Evolutionary conservation across 2,329 filamentous ascomycete genomes (phyloP).

Genomic region (Hypomyces perniciosus): DNA sequence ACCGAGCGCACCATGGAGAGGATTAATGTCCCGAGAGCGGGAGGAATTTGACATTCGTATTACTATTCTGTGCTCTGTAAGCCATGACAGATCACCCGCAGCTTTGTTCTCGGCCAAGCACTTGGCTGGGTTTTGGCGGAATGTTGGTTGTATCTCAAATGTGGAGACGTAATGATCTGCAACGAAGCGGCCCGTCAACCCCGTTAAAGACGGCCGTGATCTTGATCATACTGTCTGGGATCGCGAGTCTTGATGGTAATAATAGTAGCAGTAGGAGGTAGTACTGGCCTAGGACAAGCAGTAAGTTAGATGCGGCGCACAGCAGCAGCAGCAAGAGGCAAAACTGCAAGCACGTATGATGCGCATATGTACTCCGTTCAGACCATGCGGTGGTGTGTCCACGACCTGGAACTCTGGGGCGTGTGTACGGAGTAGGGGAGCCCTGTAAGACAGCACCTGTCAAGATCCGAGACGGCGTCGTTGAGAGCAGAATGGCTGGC

Average conservation of each 20-base stretch:
- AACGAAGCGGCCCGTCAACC: constrained; percentile 9
- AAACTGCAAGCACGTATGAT: constrained; percentile 28
- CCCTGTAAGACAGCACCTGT: constrained; percentile 9
- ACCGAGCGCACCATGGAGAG: no score
- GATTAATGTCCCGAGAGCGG: no score
- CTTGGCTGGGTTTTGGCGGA: not conserved
- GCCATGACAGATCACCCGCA: no score
- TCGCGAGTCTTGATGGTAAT: no score
- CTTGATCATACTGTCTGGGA: not conserved
- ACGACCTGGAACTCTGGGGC: constrained; percentile 2
- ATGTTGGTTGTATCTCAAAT: not conserved
- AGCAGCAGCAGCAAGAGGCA: not conserved
- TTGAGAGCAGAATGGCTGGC: not conserved
- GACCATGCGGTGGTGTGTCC: constrained; percentile 2
- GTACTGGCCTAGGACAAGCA: not conserved
- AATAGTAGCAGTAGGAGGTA: not conserved
- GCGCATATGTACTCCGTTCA: constrained; percentile 26
- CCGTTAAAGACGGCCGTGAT: constrained; percentile 6
- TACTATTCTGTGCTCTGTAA: no score
- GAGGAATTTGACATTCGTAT: no score
- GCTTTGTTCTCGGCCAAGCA: not conserved
- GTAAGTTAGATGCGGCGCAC: not conserved
- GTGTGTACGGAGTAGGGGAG: not conserved
- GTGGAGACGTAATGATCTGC: constrained; percentile 10
- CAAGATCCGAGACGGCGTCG: constrained; percentile 2